Evolutionary conservation across 1,284 basidiomycete genomes (phyloP).

Genomic region (Caloboletus inedulis): DNA sequence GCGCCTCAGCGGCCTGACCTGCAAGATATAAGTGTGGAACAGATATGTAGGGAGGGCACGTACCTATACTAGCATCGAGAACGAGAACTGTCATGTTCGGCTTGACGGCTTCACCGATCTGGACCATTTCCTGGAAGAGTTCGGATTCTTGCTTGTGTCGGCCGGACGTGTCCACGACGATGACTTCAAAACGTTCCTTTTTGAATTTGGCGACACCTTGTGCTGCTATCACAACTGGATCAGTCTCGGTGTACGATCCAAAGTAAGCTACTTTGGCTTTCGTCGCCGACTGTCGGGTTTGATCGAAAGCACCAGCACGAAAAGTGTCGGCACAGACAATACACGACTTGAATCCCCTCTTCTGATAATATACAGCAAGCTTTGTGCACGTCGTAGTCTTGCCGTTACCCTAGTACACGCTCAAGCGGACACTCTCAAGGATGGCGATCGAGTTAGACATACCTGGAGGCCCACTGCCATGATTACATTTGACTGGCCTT

Average conservation of each 20-base stretch:
- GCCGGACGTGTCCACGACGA: conserved; percentile 98
- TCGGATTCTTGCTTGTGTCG: conserved; percentile 98
- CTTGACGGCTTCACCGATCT: conserved; percentile 90
- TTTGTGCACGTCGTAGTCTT: conserved; percentile 99
- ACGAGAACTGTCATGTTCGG: conserved; percentile 92
- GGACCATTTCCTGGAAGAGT: conserved; percentile 97
- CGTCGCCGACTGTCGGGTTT: conserved; percentile 92
- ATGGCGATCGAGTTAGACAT: conserved; percentile 21
- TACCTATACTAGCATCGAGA: conserved; percentile 85
- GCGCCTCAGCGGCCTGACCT: conserved; percentile 97
- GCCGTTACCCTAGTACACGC: conserved; percentile 77
- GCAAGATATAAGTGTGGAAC: conserved; percentile 18
- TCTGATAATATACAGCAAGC: conserved; percentile 96
- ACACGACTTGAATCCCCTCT: conserved; percentile 95
- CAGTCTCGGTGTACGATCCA: conserved; percentile 98
- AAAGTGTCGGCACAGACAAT: conserved; percentile 99
- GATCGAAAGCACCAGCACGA: conserved; percentile 99
- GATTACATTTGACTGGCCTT: conserved; percentile 92
- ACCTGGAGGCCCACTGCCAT: conserved; percentile 98
- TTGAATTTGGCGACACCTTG: conserved; percentile 97
- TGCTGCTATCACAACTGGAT: conserved; percentile 92
- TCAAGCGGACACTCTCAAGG: conserved; percentile 6
- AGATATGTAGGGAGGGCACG: neutral
- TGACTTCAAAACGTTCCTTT: conserved; percentile 97
- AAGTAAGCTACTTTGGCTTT: conserved; percentile 99